Base-by-base conservation (phyloP, 257 asterid genomes). In the Penstemon barbatus region DNA sequence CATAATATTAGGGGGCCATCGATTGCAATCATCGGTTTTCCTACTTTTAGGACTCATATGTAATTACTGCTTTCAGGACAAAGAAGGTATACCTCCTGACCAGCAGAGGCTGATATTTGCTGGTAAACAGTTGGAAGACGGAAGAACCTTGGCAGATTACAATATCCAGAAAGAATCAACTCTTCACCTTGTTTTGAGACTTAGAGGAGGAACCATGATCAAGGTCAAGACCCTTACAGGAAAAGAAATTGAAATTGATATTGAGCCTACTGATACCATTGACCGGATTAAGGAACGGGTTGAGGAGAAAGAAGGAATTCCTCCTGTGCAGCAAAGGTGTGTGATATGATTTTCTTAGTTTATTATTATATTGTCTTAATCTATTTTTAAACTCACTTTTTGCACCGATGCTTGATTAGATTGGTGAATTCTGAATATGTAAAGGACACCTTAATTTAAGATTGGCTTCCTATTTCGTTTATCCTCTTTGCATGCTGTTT, bases 271-370 rank as follows among this genome's bases (percentile, higher is more conserved):
- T n/a, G 92, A 88, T 68, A 88, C 95, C 54, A 82, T 88, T 51
- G 90, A 85, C 66, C 76, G 90, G 66, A 80, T 88, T 25, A 88
- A 88, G 82, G 95, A 85, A 74, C 82, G 90, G 54, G 87, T 85
- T 37, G 90, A 85, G 79, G 95, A 88, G 87, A 88, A 88, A 70
- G 95, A 85, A 77, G 95, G 95, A 65, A 88, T 88, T 25, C 95
- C 95, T 42, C 89, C 91, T 0, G 80, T 83, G 66, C 89, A 83
- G 68, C 95, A 87, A 74, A 87, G 95, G 95, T 85, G 49, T 52
- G 78, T 64, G 7, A 4, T 63, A 44, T 8, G 48, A 61, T 37
- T 59, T 63, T 51, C 45, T 63, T 43, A 57, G 8, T 4, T 65
- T 13, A 46, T 15, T 5, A 49, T 37, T 45, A 5, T 57, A 6